Percentiles rank a stretch among this genome's conserved stretches.
These are phyloP conservation scores for Aspergillus coremiiformis DNA, from an alignment of 495 filamentous ascomycete genomes.

Conservation along the genomic window DNA sequence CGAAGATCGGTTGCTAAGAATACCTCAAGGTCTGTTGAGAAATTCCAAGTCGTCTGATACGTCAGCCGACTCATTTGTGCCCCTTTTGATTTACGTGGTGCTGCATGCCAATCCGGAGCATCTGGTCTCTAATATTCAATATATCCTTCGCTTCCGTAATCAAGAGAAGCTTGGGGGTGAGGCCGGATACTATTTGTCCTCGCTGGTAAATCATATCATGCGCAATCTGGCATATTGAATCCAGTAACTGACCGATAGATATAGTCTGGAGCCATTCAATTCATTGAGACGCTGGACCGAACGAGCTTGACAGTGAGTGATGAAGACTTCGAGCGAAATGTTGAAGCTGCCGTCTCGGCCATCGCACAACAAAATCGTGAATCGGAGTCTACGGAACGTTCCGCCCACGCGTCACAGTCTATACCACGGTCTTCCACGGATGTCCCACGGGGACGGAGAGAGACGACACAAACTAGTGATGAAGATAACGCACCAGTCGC, in stretches of 20 bases:
- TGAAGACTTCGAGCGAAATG: constrained; percentile 89
- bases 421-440: constrained; percentile 50
- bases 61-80: constrained; percentile 93
- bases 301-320: constrained; percentile 90
- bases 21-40: constrained; percentile 63
- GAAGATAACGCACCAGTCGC: constrained; percentile 75
- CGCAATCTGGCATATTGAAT: not conserved
- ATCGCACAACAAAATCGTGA: constrained; percentile 82
- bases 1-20: constrained; percentile 1
- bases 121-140: constrained; percentile 95
- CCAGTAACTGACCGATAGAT: not conserved
- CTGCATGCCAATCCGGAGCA: constrained; percentile 91
- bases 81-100: constrained; percentile 91
- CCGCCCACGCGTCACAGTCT: constrained; percentile 20
- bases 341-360: constrained; percentile 91
- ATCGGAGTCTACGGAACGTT: constrained; percentile 40
- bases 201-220: constrained; percentile 51
- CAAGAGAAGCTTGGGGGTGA: constrained; percentile 95
- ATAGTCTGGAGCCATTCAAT: constrained; percentile 91
- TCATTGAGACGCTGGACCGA: constrained; percentile 91
- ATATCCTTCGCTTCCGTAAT: constrained; percentile 92
- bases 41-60: constrained; percentile 82
- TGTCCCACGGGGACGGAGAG: constrained; percentile 44
- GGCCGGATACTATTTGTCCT: constrained; percentile 96
- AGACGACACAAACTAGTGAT: constrained; percentile 37